Conservation (phyloP, 2,329 filamentous ascomycete genomes). For the Ceratocystis harringtonii region DNA sequence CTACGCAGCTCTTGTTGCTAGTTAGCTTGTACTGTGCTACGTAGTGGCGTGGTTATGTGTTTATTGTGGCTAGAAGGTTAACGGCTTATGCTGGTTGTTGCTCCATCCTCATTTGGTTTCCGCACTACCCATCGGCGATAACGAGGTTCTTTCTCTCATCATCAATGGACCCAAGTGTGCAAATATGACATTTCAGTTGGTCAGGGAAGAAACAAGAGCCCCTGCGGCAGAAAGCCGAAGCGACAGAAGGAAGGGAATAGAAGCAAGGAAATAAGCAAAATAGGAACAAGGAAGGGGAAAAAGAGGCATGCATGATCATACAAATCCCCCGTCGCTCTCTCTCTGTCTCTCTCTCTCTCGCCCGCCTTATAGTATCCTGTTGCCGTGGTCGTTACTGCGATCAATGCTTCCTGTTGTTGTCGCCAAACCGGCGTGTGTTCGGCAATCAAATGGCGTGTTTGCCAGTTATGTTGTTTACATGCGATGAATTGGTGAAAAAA, state of each 20-base stretch:
- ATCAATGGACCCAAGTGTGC: not conserved
- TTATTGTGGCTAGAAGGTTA: not conserved
- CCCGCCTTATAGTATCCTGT: not conserved
- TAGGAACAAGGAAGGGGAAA: not conserved
- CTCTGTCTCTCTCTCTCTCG: not conserved
- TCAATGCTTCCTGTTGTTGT: not conserved
- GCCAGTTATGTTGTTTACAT: not conserved
- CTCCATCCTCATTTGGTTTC: not conserved
- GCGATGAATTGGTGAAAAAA: not conserved
- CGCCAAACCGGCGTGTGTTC: not conserved
- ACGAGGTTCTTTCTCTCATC: not conserved
- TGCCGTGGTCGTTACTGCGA: not conserved
- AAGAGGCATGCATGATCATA: not conserved
- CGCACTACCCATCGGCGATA: no score
- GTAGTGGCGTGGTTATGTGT: not conserved
- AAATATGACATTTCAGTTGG: not conserved
- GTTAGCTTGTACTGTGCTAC: not conserved
- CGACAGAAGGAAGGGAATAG: not conserved
- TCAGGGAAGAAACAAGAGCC: not conserved
- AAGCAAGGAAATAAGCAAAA: conserved; percentile 4
- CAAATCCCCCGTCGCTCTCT: not conserved
- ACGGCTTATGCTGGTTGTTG: not conserved
- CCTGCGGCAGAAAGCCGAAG: not conserved
- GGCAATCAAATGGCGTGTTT: conserved; percentile 3
- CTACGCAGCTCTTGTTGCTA: no score